Conservation (phyloP, 495 filamentous ascomycete genomes). For the Tuber magnatum region DNA sequence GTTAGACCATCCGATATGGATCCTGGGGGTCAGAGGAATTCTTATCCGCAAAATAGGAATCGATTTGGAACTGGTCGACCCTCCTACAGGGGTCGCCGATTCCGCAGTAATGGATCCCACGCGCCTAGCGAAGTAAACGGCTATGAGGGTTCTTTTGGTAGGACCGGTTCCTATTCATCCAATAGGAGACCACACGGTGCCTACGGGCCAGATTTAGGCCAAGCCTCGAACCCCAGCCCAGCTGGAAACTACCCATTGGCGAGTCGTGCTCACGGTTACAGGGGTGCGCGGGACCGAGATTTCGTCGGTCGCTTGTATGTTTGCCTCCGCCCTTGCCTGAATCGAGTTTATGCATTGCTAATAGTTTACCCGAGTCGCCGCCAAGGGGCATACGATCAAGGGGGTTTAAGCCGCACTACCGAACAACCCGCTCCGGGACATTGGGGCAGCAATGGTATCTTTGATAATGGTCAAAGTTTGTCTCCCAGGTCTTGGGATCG, state of each 20-base stretch:
- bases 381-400: background rate
- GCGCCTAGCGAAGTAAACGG: too few relatives aligned
- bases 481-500: background rate
- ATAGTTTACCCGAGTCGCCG: background rate
- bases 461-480: background rate
- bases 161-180: background rate
- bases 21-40: background rate
- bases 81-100: too few relatives aligned
- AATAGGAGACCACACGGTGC: too few relatives aligned
- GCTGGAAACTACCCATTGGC: background rate
- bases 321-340: background rate
- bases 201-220: background rate
- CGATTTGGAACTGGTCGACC: background rate
- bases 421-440: background rate
- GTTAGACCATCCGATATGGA: background rate
- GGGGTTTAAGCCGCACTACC: background rate
- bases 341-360: background rate
- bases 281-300: background rate
- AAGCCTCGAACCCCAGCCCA: background rate
- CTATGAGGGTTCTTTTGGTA: background rate
- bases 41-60: background rate
- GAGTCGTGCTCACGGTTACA: too few relatives aligned
- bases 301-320: background rate
- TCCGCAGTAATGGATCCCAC: background rate
- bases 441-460: background rate